Evolutionary conservation across 2,329 filamentous ascomycete species (phyloP), one percentile per base, ranked within the genome.

Genomic region (Penicillium sp.): DNA sequence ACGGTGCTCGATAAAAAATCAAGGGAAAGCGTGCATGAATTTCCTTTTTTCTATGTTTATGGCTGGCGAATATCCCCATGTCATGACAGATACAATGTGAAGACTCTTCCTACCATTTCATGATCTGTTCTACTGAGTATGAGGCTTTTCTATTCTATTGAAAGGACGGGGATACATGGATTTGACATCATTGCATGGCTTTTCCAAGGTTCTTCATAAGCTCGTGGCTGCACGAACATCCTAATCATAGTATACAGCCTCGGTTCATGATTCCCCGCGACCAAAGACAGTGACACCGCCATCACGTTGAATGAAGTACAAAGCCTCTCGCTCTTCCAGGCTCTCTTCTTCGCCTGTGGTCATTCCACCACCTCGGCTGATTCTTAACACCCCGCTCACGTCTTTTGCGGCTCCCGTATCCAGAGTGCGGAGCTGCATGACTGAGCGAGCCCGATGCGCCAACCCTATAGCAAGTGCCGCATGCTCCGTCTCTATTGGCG

Each of bases 351-450:
- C 65, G 23, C 61, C 54, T 7, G 58, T 67, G 39, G 68, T 76
- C 61, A 65, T 70, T 36, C 67, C 73, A 14, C 76, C 77, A 3
- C 86, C 86, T 41, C 80, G 79, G 16, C 88, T 92, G 46, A 94
- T 79, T 61, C 91, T 82, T 59, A 97, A 67, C 40, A 96, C 91
- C 2, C 93, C 93, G 74, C 90, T 96, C 30, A 97, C 90, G 73
- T 97, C 93, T 69, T 83, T 87, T 58, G 93, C 92, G n/a, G 86
- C 86, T 0, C 93, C 93, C 0, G 91, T 96, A 67, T 96, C 91
- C 57, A 97, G 73, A 66, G 87, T 81, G 48, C 92, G 80, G 54
- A 94, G 76, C 57, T 89, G 84, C 64, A 96, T 74, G 3, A 93
- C 81, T 58, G 82, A 78, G n/a, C 83, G 76, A 8, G 91, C 90